A percentile compares a stretch with the other conserved stretches of the same genome.
Conservation (phyloP, 1,284 basidiomycete species). For the Malassezia yamatoensis region DNA sequence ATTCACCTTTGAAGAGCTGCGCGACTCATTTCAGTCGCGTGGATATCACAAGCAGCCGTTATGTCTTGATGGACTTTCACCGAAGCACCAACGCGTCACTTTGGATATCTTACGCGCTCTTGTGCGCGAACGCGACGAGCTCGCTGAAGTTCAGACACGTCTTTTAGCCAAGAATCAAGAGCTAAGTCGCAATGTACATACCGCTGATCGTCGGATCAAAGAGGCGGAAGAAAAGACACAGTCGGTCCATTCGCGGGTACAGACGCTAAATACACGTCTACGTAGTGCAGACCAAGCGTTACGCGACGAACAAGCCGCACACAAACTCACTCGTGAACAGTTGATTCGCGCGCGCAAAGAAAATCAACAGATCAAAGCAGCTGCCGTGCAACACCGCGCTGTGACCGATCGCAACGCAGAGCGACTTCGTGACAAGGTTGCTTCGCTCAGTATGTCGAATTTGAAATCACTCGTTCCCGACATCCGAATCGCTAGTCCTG, state of each 20-base stretch:
- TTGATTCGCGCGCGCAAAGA: constrained; percentile 9
- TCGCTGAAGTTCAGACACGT: constrained; percentile 12
- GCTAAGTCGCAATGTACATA: constrained; percentile 11
- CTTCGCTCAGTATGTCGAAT: constrained; percentile 5
- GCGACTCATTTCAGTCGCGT: constrained; percentile 4
- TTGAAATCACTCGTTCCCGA: constrained; percentile 11
- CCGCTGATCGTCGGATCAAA: constrained; percentile 2
- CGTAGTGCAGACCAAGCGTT: constrained; percentile 1
- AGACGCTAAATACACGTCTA: constrained; percentile 4
- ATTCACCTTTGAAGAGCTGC: constrained; percentile 10
- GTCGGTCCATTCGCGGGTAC: constrained; percentile 7
- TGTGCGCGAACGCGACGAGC: constrained; percentile 18
- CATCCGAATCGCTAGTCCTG: constrained; percentile 8
- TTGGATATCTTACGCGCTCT: constrained; percentile 10
- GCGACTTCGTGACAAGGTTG: constrained; percentile 14
- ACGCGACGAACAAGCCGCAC: constrained; percentile 5
- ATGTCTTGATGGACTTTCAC: constrained; percentile 3
- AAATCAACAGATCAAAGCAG: constrained; percentile 8
- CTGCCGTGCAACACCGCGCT: constrained; percentile 5
- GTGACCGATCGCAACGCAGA: constrained; percentile 14
- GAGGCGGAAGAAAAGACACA: constrained; percentile 3
- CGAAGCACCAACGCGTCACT: neutral
- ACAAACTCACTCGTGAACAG: constrained; percentile 12
- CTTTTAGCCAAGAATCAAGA: constrained; percentile 14
- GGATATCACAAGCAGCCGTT: constrained; percentile 3